Evolutionary conservation across 805 yeast genomes (phyloP), one percentile per base, ranked within the genome.

Genomic region (Nakazawaea populi): DNA sequence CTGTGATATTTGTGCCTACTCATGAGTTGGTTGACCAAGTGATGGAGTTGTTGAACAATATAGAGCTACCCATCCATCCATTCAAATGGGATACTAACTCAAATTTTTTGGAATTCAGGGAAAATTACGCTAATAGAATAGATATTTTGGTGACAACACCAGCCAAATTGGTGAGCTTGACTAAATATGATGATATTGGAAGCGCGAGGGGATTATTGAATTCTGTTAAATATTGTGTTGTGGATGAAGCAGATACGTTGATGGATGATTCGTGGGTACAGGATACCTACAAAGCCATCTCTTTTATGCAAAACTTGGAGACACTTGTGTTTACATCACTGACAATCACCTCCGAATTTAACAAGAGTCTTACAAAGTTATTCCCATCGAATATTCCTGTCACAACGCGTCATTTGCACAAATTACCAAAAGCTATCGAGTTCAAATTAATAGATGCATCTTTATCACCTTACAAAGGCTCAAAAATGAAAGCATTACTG

Each of bases 241-340:
- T 87, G 11, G 99, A 92, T 63, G 99, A 92, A 66, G 98, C 99
- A 0, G 99, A 92, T 67, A 87, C 96, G 0, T 69, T 92, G 51
- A 76, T 91, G 82, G 96, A 91, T 62, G 78, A 80, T 48, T 84
- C 94, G 0, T 91, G 90, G 76, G 65, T 83, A 9, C 75, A 75
- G 29, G 83, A 80, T 46, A 87, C 96, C 2, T 75, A 80, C 54
- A 65, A 71, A 2, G 77, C 80, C 1, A 68, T 89, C 11, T 71
- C 66, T 27, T 56, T 66, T 46, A 73, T 82, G 69, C 59, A 68
- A 4, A 76, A 78, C 53, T 67, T 86, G 40, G 74, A 72, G 44
- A 86, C 88, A 54, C 65, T 89, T 27, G 75, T 91, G 0, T 79
- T 92, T 57, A 88, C 92, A 53, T 85, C 96, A 1, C 98, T 98